Conservation (phyloP, 1,284 basidiomycete genomes). For the Malassezia arunalokei region DNA sequence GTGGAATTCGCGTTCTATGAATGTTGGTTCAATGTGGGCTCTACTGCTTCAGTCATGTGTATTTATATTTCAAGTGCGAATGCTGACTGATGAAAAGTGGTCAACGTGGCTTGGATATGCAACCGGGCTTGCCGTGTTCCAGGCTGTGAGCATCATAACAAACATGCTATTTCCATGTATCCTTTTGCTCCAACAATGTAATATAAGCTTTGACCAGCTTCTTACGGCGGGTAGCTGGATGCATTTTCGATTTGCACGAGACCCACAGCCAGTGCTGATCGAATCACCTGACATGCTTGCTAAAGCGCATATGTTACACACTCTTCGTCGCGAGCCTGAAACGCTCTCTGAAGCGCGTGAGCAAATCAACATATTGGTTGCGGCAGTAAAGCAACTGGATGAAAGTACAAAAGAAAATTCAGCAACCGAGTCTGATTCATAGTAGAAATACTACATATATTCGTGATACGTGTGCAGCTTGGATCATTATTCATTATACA, state of each 20-base stretch:
- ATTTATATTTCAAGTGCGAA: not conserved
- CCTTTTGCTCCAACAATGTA: conserved; percentile 1
- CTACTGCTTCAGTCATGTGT: not conserved
- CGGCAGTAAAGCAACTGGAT: conserved; percentile 3
- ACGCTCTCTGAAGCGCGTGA: conserved; percentile 5
- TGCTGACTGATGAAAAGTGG: not conserved
- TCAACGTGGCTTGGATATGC: not conserved
- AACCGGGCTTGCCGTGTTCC: not conserved
- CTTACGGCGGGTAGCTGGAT: not conserved
- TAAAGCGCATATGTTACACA: not conserved
- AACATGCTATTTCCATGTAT: not conserved
- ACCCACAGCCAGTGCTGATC: not conserved
- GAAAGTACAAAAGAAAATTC: not conserved
- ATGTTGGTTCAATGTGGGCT: conserved; percentile 5
- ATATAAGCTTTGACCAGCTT: not conserved
- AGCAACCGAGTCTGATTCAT: not conserved
- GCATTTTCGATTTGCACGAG: conserved; percentile 1
- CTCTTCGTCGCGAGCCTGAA: conserved; percentile 4
- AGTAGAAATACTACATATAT: not conserved
- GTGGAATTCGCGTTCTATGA: not conserved
- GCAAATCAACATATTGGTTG: conserved; percentile 4
- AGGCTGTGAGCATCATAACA: not conserved
- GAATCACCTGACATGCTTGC: not conserved
- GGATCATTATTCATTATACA: not conserved
- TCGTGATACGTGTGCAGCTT: no score